Evolutionary conservation across 352 stramenopile genomes (phyloP).

Genomic region (Globisporangium acanthophoron): DNA sequence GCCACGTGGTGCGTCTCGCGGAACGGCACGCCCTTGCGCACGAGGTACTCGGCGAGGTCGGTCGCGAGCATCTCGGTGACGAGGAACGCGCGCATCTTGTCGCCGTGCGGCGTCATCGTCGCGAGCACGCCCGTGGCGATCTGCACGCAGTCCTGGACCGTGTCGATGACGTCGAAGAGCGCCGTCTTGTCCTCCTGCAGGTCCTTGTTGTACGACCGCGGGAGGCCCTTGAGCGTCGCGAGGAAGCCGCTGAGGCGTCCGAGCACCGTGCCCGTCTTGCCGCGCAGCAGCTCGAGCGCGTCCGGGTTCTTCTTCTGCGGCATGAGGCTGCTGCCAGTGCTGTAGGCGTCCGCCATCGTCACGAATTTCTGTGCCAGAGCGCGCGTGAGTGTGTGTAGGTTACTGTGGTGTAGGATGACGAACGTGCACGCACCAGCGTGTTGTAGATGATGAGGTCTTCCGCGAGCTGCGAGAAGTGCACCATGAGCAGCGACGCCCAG

Average conservation of each 20-base stretch:
- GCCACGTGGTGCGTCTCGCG: constrained; percentile 99
- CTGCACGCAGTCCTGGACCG: constrained; percentile 95
- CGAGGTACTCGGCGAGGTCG: constrained; percentile 98
- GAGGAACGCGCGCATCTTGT: constrained; percentile 93
- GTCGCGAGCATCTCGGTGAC: constrained; percentile 99
- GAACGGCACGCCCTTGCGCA: constrained; percentile 98
- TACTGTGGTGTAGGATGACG: neutral
- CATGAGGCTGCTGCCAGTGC: constrained; percentile 98
- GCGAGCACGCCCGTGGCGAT: constrained; percentile 96
- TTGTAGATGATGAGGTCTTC: constrained; percentile 99
- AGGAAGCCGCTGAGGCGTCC: constrained; percentile 94
- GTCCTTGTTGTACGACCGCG: constrained; percentile 99
- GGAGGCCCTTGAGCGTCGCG: constrained; percentile 95
- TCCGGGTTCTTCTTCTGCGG: constrained; percentile 99
- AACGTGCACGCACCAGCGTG: constrained; percentile 46
- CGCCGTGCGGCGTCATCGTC: constrained; percentile 94
- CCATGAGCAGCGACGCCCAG: constrained; percentile 94
- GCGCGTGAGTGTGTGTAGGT: too few species aligned
- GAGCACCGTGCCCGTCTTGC: constrained; percentile 95
- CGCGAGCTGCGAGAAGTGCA: constrained; percentile 96
- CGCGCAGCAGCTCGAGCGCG: constrained; percentile 96
- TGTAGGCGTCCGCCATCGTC: constrained; percentile 97
- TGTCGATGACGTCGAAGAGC: constrained; percentile 97
- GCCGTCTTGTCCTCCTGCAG: constrained; percentile 99
- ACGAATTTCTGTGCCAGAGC: constrained; percentile 74